Evolutionary conservation across 2,329 filamentous ascomycete species (phyloP), one percentile per base, ranked within the genome.

Genomic region (Cadophora malorum): DNA sequence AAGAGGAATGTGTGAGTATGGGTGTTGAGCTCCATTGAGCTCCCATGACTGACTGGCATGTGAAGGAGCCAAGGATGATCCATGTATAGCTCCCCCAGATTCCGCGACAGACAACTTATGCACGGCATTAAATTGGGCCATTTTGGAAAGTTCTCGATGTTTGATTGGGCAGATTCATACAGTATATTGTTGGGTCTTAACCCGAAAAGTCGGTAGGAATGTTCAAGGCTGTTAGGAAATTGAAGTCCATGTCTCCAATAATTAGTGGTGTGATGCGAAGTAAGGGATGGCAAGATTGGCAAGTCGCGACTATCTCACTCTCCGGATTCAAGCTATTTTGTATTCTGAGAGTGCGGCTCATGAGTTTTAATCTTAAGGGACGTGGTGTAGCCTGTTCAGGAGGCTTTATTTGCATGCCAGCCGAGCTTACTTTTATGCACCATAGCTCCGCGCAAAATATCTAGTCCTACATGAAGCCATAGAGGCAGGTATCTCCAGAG

Each of bases 71-170:
- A 59, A 25, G 56, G 56, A 45, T 59, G 10, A 59, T 59, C 56
- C 56, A 59, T 59, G 56, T 33, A 25, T 28, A 59, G 12, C n/a
- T 59, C n/a, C 35, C 56, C 56, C 56, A 8, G 56, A 59, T 59
- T 59, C 10, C 38, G 35, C 56, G 25, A 21, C 35, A 59, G 38
- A 16, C 21, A 25, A 41, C n/a, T 41, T 59, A 59, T 59, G 56
- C 56, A 59, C 12, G 21, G 33, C 35, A 28, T 19, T 41, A n/a
- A 33, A 55, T 16, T 33, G 52, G 16, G 52, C 7, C 28, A n/a
- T 55, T 33, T 9, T n/a, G 25, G n/a, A 14, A 14, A 8, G 16
- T 55, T 19, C 5, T 12, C 10, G 10, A 9, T 14, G 28, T 33
- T 5, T 31, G 6, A 55, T 55, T 59, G 56, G 33, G 5, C 12